Evolutionary conservation across 2,329 filamentous ascomycete species (phyloP).

Genomic region (Penicillium crustosum): DNA sequence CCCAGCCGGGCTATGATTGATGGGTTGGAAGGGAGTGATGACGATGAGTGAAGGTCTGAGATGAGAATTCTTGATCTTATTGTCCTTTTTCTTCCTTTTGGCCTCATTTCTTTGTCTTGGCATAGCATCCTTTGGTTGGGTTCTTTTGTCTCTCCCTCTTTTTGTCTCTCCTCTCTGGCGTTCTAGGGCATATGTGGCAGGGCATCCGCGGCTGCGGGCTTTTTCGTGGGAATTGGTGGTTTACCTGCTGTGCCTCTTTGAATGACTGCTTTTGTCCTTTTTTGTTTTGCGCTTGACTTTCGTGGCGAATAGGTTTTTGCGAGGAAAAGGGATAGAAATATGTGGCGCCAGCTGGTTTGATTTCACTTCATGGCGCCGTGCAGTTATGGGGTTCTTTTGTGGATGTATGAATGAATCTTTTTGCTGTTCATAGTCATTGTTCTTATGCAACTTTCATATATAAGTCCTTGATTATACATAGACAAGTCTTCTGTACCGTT

Average conservation of each 20-base stretch:
- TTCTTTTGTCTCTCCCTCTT: background rate
- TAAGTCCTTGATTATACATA: background rate
- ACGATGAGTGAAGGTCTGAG: slow-evolving; percentile 4
- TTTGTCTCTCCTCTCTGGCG: slow-evolving; percentile 1
- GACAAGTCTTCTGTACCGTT: background rate
- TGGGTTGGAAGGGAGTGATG: slow-evolving; percentile 19
- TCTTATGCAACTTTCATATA: background rate
- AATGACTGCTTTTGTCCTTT: background rate
- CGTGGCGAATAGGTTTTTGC: slow-evolving; percentile 3
- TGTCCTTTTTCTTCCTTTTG: no score
- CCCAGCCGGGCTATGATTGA: slow-evolving; percentile 27
- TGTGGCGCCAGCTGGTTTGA: slow-evolving; percentile 9
- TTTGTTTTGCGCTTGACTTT: background rate
- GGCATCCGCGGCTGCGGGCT: slow-evolving; percentile 3
- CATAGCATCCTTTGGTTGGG: slow-evolving; percentile 4
- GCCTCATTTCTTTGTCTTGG: background rate
- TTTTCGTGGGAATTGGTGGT: slow-evolving; percentile 1
- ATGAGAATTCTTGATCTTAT: background rate
- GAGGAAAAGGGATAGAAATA: slow-evolving; percentile 8
- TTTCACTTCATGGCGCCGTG: slow-evolving; percentile 2
- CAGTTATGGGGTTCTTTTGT: slow-evolving; percentile 1
- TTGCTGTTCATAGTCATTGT: slow-evolving; percentile 1
- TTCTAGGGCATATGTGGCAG: slow-evolving; percentile 6
- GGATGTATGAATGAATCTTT: slow-evolving; percentile 5
- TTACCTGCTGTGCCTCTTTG: slow-evolving; percentile 4